Evolutionary conservation across 208 protist species (phyloP).

Genomic region (Leptomonas pyrrhocoris): DNA sequence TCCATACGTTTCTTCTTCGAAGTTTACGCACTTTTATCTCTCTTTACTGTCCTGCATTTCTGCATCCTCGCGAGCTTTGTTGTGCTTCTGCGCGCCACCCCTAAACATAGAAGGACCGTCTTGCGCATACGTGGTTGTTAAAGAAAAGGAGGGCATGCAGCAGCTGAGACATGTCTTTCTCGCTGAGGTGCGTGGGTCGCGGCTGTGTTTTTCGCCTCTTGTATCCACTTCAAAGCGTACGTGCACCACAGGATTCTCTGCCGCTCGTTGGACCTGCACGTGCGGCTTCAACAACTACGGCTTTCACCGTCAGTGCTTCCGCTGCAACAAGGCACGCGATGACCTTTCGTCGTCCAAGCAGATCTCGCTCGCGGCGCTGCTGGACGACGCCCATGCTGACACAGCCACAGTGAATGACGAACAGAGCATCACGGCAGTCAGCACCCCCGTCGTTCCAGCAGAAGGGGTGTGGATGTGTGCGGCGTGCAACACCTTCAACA

Average conservation of each 20-base stretch:
- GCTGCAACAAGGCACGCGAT: conserved; percentile 43
- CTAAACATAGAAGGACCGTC: too few species aligned
- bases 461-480: conserved; percentile 29
- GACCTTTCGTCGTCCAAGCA: not conserved
- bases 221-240: not conserved
- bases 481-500: conserved; percentile 34
- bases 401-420: too few species aligned
- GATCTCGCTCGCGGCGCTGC: conserved; percentile 10
- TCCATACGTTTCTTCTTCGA: too few species aligned
- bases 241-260: not conserved
- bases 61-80: too few species aligned
- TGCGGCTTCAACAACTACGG: conserved; percentile 80
- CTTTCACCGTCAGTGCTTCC: conserved; percentile 65
- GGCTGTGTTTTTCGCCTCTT: not conserved
- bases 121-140: too few species aligned
- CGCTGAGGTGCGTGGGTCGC: not conserved
- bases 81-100: too few species aligned
- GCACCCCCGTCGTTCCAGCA: not conserved
- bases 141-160: not conserved
- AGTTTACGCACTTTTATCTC: too few species aligned
- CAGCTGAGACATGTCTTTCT: not conserved
- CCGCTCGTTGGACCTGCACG: conserved; percentile 49
- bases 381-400: conserved; percentile 8
- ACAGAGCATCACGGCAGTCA: not conserved
- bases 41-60: too few species aligned